phyloP scores from a whole-genome alignment of 2,329 filamentous ascomycete species.

The Talaromyces pinophilus region DNA sequence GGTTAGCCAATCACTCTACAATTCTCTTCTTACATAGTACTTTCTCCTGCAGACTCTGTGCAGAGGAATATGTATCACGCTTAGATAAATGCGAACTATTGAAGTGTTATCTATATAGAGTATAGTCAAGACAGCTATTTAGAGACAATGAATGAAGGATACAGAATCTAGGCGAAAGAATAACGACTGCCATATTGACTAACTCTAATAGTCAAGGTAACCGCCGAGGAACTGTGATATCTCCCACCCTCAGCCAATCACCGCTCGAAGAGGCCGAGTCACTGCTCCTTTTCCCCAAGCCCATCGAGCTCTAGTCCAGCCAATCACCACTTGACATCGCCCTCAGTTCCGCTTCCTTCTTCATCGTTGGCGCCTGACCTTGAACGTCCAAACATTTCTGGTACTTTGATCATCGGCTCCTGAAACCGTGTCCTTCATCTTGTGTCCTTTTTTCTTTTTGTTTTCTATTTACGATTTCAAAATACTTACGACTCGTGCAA shows the following conservation, averaged over 20 bases:
- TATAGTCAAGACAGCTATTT: background rate
- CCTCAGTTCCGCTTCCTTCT: slow-evolving; percentile 6
- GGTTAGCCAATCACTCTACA: slow-evolving; percentile 1
- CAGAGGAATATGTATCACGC: background rate
- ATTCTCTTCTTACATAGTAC: background rate
- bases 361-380: slow-evolving; percentile 17
- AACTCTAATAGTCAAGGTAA: slow-evolving; percentile 2
- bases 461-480: slow-evolving; percentile 12
- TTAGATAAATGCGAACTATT: background rate
- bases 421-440: slow-evolving; percentile 9
- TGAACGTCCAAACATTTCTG: slow-evolving; percentile 2
- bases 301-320: slow-evolving; percentile 14
- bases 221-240: background rate
- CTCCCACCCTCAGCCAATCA: slow-evolving; percentile 16
- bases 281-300: background rate
- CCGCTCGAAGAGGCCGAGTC: background rate
- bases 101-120: background rate
- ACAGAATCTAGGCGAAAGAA: background rate
- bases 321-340: slow-evolving; percentile 3
- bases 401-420: slow-evolving; percentile 5
- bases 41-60: background rate
- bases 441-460: slow-evolving; percentile 11
- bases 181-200: background rate
- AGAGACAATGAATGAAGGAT: background rate
- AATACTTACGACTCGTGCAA: slow-evolving; percentile 8